A percentile compares a stretch with the other conserved stretches of the same genome.
These are phyloP conservation scores for Craterostigma plantagineum DNA, from an alignment of 257 asterid species.

Conservation along the genomic window DNA sequence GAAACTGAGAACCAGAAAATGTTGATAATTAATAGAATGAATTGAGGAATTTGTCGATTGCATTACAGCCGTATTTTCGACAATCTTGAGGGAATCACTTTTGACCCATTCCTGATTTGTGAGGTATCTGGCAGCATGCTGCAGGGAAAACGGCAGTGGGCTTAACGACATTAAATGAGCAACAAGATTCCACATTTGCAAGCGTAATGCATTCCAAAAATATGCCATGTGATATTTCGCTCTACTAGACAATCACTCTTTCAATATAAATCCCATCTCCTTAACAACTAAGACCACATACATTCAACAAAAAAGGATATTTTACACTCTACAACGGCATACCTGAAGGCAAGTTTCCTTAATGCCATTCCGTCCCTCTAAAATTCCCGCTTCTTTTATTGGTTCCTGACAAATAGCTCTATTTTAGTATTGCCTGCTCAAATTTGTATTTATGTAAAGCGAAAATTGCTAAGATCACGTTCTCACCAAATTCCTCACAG, in stretches of 20 bases:
- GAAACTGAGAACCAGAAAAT: conserved; percentile 8
- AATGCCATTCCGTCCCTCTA: conserved; percentile 98
- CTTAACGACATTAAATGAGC: too few species aligned
- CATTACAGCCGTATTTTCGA: conserved; percentile 97
- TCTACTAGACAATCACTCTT: too few species aligned
- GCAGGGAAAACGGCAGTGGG: conserved; percentile 13
- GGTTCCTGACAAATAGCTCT: conserved; percentile 44
- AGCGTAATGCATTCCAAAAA: too few species aligned
- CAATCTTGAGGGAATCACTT: conserved; percentile 99
- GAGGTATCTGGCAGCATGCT: conserved; percentile 99
- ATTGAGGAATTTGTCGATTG: conserved; percentile 14
- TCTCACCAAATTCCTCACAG: conserved; percentile 98
- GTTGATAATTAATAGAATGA: not conserved
- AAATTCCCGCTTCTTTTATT: conserved; percentile 96
- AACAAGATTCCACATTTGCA: too few species aligned
- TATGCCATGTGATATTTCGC: too few species aligned
- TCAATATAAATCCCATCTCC: too few species aligned
- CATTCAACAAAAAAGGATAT: not conserved
- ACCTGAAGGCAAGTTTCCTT: conserved; percentile 99
- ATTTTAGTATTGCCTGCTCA: too few species aligned
- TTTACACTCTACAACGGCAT: conserved; percentile 7
- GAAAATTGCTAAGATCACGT: not conserved
- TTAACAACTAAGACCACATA: too few species aligned
- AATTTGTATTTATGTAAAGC: too few species aligned
- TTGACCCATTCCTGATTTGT: conserved; percentile 99